Conservation (phyloP, 352 stramenopile species). For the Phytopythium vexans region DNA sequence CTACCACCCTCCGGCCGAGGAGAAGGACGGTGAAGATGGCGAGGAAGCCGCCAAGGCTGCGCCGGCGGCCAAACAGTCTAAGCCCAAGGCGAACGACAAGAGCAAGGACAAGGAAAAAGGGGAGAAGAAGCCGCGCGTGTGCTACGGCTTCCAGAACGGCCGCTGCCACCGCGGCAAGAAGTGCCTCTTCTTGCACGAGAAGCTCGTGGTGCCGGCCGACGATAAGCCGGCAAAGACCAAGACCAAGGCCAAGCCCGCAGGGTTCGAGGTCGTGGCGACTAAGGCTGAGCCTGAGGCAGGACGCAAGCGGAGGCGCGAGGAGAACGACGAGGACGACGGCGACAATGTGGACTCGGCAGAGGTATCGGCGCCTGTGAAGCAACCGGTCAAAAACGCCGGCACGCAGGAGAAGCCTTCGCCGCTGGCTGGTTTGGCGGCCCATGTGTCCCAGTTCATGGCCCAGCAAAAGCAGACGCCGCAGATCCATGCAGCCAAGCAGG, state of each 20-base stretch:
- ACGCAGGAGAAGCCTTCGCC: not conserved
- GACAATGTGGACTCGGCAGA: slow-evolving; percentile 20
- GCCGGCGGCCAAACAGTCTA: not conserved
- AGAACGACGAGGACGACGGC: slow-evolving; percentile 20
- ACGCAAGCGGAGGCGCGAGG: slow-evolving; percentile 27
- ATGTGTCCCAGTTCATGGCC: slow-evolving; percentile 37
- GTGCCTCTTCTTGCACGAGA: slow-evolving; percentile 59
- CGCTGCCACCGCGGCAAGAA: slow-evolving; percentile 70
- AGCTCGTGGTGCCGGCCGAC: not conserved
- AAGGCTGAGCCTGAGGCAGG: slow-evolving; percentile 15
- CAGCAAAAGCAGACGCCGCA: slow-evolving; percentile 13
- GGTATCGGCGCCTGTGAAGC: slow-evolving; percentile 6
- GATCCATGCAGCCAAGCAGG: not conserved
- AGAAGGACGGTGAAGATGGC: slow-evolving; percentile 7
- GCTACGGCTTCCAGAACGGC: slow-evolving; percentile 75
- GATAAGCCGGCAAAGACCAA: slow-evolving; percentile 10
- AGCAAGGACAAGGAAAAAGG: slow-evolving; percentile 8
- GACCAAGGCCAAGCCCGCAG: slow-evolving; percentile 6
- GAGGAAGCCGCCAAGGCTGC: slow-evolving; percentile 1
- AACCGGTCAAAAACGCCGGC: not conserved
- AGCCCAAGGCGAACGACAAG: slow-evolving; percentile 3
- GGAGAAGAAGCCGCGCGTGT: slow-evolving; percentile 48
- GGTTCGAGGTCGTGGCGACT: slow-evolving; percentile 30
- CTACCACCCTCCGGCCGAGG: slow-evolving; percentile 26
- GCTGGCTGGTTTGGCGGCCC: slow-evolving; percentile 24